Base-by-base conservation (phyloP, 2,329 filamentous ascomycete genomes). In the Aureobasidium sp. region DNA sequence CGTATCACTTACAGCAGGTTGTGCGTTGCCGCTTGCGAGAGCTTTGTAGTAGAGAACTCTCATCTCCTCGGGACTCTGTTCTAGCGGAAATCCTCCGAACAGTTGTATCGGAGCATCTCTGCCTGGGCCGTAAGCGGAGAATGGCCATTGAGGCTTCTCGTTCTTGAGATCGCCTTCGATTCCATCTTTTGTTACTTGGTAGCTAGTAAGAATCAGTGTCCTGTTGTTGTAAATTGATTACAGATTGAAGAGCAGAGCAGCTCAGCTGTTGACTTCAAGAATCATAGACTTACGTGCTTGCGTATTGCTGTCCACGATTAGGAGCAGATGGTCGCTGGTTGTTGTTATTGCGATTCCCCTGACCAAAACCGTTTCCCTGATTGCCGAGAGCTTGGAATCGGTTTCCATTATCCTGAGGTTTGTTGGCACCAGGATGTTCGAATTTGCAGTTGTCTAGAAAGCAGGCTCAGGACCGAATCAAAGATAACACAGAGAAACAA, bases 21-120 rank as follows among this genome's bases (percentile, higher is more conserved):
- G 73, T 55, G 79, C 74, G 61, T 86, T 88, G 1, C 89, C 88
- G 8, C 81, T 70, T 9, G 83, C 81, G 44, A 80, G 77, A 2
- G 83, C 83, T 58, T 86, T 78, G 69, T 93, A 92, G 70, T 91
- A 87, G 29, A 79, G 76, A 32, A 92, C 71, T 54, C 91, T 83
- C 71, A 96, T 83, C 74, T 97, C 93, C 73, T 97, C 93, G 42
- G 89, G 88, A 69, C 91, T 96, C 72, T 91, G 88, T 73, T 97
- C 93, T 21, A 91, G 83, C 6, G 84, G 80, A 48, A 80, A 81
- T 1, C 91, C 91, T 58, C 91, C 91, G 69, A 96, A 92, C 0
- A 97, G 80, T 74, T 96, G 91, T 21, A 85, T 84, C 0, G 92
- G 92, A 1, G 88, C 85, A 67, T 91, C 84, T 68, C 79, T 82